Evolutionary conservation across 2,329 filamentous ascomycete species (phyloP).

Genomic region (Aquanectria penicillioides): DNA sequence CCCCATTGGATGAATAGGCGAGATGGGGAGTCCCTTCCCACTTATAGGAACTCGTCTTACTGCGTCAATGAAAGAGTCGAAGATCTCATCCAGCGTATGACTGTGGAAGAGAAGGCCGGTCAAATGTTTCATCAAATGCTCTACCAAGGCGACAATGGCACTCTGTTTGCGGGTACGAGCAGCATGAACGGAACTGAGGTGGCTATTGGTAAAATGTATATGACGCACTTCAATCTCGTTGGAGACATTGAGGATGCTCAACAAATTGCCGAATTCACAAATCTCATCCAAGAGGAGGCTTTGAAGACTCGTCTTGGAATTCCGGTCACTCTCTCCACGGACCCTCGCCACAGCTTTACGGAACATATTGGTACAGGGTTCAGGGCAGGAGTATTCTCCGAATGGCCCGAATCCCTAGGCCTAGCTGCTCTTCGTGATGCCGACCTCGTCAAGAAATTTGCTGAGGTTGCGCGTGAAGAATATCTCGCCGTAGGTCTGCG

Average conservation of each 20-base stretch:
- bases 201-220: slow-evolving; percentile 30
- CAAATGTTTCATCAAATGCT: slow-evolving; percentile 57
- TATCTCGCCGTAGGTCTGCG: slow-evolving; percentile 55
- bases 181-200: slow-evolving; percentile 23
- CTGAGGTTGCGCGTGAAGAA: slow-evolving; percentile 60
- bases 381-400: slow-evolving; percentile 54
- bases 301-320: slow-evolving; percentile 59
- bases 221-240: slow-evolving; percentile 58
- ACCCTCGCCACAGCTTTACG: slow-evolving; percentile 58
- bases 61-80: slow-evolving; percentile 58
- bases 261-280: slow-evolving; percentile 51
- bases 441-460: slow-evolving; percentile 56
- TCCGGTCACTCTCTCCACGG: slow-evolving; percentile 58
- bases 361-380: slow-evolving; percentile 56
- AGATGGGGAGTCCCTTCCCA: neutral
- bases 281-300: slow-evolving; percentile 53
- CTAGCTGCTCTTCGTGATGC: slow-evolving; percentile 59
- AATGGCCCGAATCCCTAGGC: slow-evolving; percentile 63
- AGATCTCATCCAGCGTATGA: slow-evolving; percentile 58
- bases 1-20: slow-evolving; percentile 13
- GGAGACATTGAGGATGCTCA: slow-evolving; percentile 53
- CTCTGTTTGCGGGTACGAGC: slow-evolving; percentile 23
- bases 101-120: slow-evolving; percentile 58
- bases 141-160: slow-evolving; percentile 39
- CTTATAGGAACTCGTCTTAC: slow-evolving; percentile 46